phyloP scores from a whole-genome alignment of 108 stramenopile genomes.

The Fistulifera pelliculosa region DNA sequence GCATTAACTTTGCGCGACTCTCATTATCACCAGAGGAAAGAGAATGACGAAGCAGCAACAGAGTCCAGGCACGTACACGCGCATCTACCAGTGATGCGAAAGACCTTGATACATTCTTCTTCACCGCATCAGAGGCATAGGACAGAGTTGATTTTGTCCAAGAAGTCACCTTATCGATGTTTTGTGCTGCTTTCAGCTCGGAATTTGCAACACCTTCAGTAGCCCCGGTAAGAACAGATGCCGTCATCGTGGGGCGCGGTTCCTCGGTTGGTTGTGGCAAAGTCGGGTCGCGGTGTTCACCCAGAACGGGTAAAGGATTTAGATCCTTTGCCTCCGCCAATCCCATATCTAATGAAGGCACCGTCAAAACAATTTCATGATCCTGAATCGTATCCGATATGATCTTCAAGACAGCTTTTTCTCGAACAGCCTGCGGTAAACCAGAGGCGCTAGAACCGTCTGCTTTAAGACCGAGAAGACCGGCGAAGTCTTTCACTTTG shows the following conservation, averaged over 20 bases:
- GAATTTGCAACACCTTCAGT: constrained; percentile 21
- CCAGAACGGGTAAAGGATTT: constrained; percentile 27
- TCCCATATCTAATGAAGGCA: constrained; percentile 40
- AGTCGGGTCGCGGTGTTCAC: constrained; percentile 14
- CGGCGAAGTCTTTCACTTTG: no score
- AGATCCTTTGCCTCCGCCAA: constrained; percentile 18
- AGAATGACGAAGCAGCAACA: constrained; percentile 48
- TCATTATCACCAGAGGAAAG: constrained; percentile 39
- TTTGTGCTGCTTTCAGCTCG: constrained; percentile 22
- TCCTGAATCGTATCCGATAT: no score
- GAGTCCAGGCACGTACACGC: constrained; percentile 46
- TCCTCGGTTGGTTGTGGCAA: background rate
- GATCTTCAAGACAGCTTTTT: no score
- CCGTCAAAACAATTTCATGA: constrained; percentile 18
- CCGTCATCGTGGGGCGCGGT: constrained; percentile 7
- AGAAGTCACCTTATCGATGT: constrained; percentile 25
- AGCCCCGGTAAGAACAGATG: constrained; percentile 8
- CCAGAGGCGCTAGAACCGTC: no score
- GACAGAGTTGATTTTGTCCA: constrained; percentile 48
- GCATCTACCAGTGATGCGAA: constrained; percentile 46
- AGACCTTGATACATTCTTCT: constrained; percentile 33
- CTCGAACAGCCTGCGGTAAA: no score
- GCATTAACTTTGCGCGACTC: constrained; percentile 34
- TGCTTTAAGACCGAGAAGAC: no score
- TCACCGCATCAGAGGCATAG: constrained; percentile 32